phyloP scores from a whole-genome alignment of 305 asterid genomes.

The Withania somnifera region DNA sequence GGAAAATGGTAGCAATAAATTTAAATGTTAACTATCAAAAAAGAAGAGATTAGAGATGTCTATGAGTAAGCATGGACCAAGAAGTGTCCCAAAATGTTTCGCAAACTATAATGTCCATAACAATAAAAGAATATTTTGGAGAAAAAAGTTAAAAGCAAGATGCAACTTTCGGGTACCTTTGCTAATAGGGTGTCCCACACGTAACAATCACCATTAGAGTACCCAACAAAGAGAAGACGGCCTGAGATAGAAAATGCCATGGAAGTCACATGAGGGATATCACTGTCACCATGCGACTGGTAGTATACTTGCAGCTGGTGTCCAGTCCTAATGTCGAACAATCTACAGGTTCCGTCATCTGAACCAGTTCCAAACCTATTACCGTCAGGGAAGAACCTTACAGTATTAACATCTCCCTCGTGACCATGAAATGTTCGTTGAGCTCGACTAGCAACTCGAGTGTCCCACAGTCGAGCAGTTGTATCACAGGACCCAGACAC shows the following conservation, averaged over 20 bases:
- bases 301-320: constrained; percentile 90
- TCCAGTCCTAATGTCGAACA: constrained; percentile 92
- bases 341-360: constrained; percentile 85
- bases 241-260: constrained; percentile 94
- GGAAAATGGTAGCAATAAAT: neutral
- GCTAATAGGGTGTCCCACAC: constrained; percentile 97
- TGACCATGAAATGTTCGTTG: constrained; percentile 86
- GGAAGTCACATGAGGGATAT: constrained; percentile 62
- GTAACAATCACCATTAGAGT: constrained; percentile 74
- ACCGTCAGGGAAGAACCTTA: constrained; percentile 86
- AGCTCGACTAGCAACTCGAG: constrained; percentile 97
- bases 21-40: neutral
- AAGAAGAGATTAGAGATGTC: neutral
- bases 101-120: neutral
- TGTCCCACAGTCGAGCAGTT: constrained; percentile 94
- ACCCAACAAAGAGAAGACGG: constrained; percentile 87
- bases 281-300: constrained; percentile 62
- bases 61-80: neutral
- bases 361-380: constrained; percentile 96
- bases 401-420: constrained; percentile 83
- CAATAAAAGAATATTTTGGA: neutral
- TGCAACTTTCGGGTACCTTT: constrained; percentile 37
- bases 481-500: constrained; percentile 96
- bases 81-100: neutral
- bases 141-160: neutral